Conservation (phyloP, 306 rosid species). For the Fragaria iinumae region DNA sequence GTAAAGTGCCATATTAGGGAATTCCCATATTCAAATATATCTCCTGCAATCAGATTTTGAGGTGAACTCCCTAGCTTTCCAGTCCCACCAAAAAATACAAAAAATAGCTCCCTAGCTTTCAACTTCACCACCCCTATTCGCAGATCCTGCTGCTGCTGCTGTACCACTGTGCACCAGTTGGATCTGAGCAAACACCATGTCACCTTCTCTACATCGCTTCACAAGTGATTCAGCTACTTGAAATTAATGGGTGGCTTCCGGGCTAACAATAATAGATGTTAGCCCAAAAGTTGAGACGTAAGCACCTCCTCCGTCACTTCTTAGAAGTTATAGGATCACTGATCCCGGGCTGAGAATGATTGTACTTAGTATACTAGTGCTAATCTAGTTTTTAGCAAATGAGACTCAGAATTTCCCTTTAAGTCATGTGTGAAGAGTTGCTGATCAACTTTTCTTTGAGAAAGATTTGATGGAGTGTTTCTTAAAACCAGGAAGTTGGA, state of each 20-base stretch:
- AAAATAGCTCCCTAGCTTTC: too few species aligned
- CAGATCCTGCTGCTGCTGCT: background rate
- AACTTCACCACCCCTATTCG: background rate
- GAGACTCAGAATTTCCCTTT: background rate
- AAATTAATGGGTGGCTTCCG: slow-evolving; percentile 3
- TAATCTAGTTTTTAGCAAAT: background rate
- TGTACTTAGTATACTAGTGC: background rate
- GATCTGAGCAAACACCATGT: background rate
- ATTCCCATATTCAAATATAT: background rate
- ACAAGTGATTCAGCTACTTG: background rate
- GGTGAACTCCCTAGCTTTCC: background rate
- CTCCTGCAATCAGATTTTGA: background rate
- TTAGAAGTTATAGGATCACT: background rate
- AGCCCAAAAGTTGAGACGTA: background rate
- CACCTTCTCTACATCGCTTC: background rate
- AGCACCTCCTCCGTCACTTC: background rate
- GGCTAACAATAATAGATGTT: background rate
- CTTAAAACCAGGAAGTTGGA: background rate
- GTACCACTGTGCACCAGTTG: background rate
- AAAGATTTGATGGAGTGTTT: background rate
- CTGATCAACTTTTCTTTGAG: background rate
- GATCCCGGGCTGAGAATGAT: background rate
- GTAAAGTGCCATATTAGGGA: background rate
- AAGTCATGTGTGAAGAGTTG: background rate
- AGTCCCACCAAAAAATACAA: too few species aligned